Evolutionary conservation across 2,329 filamentous ascomycete genomes (phyloP).

Genomic region (Cladosporium sp.): DNA sequence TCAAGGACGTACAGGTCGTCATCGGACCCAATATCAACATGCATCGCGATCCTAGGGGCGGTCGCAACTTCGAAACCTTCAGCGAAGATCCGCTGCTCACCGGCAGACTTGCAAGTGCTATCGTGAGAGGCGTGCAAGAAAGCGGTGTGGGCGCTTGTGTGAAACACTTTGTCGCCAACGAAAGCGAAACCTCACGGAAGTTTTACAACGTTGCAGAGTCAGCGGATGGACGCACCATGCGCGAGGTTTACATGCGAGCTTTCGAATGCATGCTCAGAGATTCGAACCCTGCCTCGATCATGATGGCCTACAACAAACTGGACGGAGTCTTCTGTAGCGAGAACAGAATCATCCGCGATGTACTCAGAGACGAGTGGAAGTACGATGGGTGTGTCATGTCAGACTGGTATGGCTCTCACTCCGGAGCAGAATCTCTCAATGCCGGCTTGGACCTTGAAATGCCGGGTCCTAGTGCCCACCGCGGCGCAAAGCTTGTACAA

Average conservation of each 20-base stretch:
- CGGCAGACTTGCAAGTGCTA: slow-evolving; percentile 67
- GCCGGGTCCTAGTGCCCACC: slow-evolving; percentile 65
- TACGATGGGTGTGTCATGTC: slow-evolving; percentile 60
- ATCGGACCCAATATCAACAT: slow-evolving; percentile 34
- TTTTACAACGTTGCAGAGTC: slow-evolving; percentile 37
- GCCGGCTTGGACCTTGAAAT: slow-evolving; percentile 83
- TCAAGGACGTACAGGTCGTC: slow-evolving; percentile 34
- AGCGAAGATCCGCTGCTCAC: slow-evolving; percentile 80
- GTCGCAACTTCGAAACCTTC: slow-evolving; percentile 83
- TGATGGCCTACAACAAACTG: slow-evolving; percentile 75
- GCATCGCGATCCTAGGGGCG: slow-evolving; percentile 51
- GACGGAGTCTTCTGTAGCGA: slow-evolving; percentile 72
- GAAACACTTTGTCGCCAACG: slow-evolving; percentile 75
- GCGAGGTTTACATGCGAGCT: slow-evolving; percentile 72
- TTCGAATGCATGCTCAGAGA: slow-evolving; percentile 67
- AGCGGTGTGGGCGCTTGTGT: slow-evolving; percentile 74
- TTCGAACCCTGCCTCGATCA: slow-evolving; percentile 49
- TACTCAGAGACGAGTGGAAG: slow-evolving; percentile 64
- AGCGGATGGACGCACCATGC: slow-evolving; percentile 64
- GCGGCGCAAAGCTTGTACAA: slow-evolving; percentile 19
- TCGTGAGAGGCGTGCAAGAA: slow-evolving; percentile 66
- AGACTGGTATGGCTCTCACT: slow-evolving; percentile 77
- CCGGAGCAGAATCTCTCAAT: slow-evolving; percentile 65
- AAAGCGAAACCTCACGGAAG: slow-evolving; percentile 69
- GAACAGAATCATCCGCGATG: slow-evolving; percentile 62